These are phyloP conservation scores for Sarcomyxa edulis DNA, from an alignment of 768 basidiomycete species.

Conservation along the genomic window DNA sequence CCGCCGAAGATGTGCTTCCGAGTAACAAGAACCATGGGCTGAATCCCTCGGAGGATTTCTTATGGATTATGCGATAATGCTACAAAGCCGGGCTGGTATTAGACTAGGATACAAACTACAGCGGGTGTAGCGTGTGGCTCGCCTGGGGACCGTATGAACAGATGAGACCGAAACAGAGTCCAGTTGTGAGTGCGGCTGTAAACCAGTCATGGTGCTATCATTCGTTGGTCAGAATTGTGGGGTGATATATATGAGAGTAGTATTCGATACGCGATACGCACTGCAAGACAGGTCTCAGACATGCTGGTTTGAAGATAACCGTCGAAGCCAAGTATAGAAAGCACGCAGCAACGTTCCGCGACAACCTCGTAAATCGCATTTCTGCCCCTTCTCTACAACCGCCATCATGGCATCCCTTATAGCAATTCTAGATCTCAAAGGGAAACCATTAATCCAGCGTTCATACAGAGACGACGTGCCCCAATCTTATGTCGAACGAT, in stretches of 20 bases:
- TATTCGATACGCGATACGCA: too few relatives aligned
- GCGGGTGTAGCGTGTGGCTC: constrained; percentile 14
- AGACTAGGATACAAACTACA: background rate
- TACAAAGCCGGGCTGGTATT: constrained; percentile 18
- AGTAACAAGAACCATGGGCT: constrained; percentile 89
- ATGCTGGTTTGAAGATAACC: too few relatives aligned
- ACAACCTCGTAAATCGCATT: too few relatives aligned
- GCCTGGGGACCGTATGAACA: constrained; percentile 86
- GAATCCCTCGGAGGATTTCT: constrained; percentile 81
- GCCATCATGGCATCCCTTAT: constrained; percentile 57
- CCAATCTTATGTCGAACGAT: constrained; percentile 83
- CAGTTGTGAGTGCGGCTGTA: constrained; percentile 55
- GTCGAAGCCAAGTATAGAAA: too few relatives aligned
- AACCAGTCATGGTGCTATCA: constrained; percentile 79
- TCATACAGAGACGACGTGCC: constrained; percentile 96
- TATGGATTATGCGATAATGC: constrained; percentile 77
- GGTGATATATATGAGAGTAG: too few relatives aligned
- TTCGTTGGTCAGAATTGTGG: too few relatives aligned
- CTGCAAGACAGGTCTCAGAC: too few relatives aligned
- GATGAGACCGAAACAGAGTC: constrained; percentile 68
- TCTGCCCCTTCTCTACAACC: too few relatives aligned
- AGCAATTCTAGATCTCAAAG: constrained; percentile 97
- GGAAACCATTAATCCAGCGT: constrained; percentile 94
- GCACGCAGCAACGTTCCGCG: too few relatives aligned
- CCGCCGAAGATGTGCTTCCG: constrained; percentile 79